Conservation (phyloP, 2,329 filamentous ascomycete species). For the Dothistroma septosporum region DNA sequence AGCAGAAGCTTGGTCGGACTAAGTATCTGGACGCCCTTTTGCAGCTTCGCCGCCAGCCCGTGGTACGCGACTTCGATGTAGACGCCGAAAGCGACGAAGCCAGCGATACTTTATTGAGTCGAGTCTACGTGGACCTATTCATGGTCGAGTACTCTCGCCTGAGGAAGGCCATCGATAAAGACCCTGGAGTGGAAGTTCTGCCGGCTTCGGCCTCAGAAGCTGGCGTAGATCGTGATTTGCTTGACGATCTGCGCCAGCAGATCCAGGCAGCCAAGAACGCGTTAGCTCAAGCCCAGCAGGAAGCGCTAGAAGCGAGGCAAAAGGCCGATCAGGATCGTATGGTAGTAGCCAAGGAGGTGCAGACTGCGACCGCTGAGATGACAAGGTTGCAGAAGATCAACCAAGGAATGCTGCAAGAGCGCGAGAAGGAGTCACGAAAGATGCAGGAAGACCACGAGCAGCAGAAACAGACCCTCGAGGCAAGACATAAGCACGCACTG, state of each 20-base stretch:
- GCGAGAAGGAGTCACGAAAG: conserved; percentile 53
- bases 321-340: conserved; percentile 49
- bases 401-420: conserved; percentile 64
- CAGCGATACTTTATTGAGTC: conserved; percentile 53
- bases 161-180: conserved; percentile 79
- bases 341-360: conserved; percentile 46
- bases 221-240: conserved; percentile 87
- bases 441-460: conserved; percentile 47
- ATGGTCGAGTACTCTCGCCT: conserved; percentile 93
- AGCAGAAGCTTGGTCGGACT: conserved; percentile 74
- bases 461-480: conserved; percentile 25
- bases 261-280: conserved; percentile 66
- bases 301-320: conserved; percentile 52
- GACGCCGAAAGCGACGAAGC: conserved; percentile 24
- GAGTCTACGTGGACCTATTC: conserved; percentile 83
- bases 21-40: conserved; percentile 79
- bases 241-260: conserved; percentile 77
- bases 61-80: conserved; percentile 87
- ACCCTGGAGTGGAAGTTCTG: conserved; percentile 81
- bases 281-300: conserved; percentile 55
- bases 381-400: conserved; percentile 61
- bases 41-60: conserved; percentile 69
- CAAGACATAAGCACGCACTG: conserved; percentile 35
- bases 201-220: conserved; percentile 78
- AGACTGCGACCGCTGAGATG: conserved; percentile 42